Conservation (phyloP, 2,329 filamentous ascomycete genomes). For the Colletotrichum paranaense region DNA sequence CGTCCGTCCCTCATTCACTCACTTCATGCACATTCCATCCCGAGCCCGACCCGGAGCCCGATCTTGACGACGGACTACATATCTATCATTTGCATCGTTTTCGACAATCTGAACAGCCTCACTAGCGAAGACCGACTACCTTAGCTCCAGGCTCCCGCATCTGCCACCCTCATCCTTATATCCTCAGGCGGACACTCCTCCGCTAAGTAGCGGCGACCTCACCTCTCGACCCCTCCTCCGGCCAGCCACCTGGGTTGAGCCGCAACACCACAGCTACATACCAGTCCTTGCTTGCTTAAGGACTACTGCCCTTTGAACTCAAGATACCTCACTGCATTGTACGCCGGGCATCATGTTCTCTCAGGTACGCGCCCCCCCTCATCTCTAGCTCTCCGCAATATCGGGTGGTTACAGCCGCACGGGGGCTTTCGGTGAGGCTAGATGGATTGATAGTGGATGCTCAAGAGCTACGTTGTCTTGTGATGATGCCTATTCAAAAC, state of each 20-base stretch:
- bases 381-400: neutral
- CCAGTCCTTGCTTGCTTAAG: too few relatives aligned
- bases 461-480: neutral
- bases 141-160: neutral
- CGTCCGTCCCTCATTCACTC: constrained; percentile 25
- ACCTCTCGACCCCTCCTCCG: constrained; percentile 24
- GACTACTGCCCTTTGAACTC: neutral
- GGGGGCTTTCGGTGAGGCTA: neutral
- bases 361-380: constrained; percentile 11
- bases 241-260: constrained; percentile 7
- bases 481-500: neutral
- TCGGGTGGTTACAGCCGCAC: neutral
- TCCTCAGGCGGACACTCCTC: neutral
- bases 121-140: neutral
- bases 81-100: neutral
- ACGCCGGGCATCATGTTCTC: constrained; percentile 17
- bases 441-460: neutral
- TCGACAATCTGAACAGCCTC: neutral
- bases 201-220: neutral
- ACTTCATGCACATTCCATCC: constrained; percentile 19
- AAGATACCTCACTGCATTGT: neutral
- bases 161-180: neutral
- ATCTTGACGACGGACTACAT: constrained; percentile 1
- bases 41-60: constrained; percentile 25
- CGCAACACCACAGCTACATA: neutral